phyloP scores from a whole-genome alignment of 768 basidiomycete genomes.

The Rossbeevera mucosa region DNA sequence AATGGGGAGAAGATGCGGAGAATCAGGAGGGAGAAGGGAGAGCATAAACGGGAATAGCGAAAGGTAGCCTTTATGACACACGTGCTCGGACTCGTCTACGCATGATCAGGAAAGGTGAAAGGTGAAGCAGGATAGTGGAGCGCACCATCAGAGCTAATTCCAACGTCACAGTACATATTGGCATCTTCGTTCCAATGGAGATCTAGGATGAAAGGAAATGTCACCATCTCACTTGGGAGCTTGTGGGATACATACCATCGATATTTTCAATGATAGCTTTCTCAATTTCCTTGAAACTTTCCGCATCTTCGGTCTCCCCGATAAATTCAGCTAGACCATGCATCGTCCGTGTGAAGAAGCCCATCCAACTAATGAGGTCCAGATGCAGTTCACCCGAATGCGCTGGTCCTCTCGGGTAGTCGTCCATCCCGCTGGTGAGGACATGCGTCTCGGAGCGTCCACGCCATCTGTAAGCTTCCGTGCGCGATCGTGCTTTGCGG shows the following conservation, averaged over 20 bases:
- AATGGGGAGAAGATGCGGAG: slow-evolving; percentile 76
- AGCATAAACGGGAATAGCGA: slow-evolving; percentile 93
- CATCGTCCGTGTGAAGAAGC: slow-evolving; percentile 93
- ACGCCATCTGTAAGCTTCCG: slow-evolving; percentile 93
- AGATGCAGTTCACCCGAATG: slow-evolving; percentile 90
- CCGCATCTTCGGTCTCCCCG: slow-evolving; percentile 78
- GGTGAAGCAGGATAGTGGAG: neutral
- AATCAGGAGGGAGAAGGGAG: slow-evolving; percentile 68
- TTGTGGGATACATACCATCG: slow-evolving; percentile 50
- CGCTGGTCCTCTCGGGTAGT: slow-evolving; percentile 88
- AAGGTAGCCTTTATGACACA: slow-evolving; percentile 90
- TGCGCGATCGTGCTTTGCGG: slow-evolving; percentile 76
- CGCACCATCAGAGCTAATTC: slow-evolving; percentile 79
- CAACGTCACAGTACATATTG: slow-evolving; percentile 91
- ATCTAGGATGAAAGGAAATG: slow-evolving; percentile 43
- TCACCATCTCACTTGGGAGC: neutral
- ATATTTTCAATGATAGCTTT: slow-evolving; percentile 80
- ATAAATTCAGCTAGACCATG: slow-evolving; percentile 81
- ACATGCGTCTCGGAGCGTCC: slow-evolving; percentile 84
- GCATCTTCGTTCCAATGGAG: slow-evolving; percentile 89
- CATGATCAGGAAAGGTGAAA: neutral
- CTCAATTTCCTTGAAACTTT: slow-evolving; percentile 74
- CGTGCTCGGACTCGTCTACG: slow-evolving; percentile 84
- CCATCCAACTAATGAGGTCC: slow-evolving; percentile 95
- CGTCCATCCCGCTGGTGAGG: slow-evolving; percentile 93